These are phyloP conservation scores for Agaricales sp. DNA, from an alignment of 1,284 basidiomycete genomes.

Conservation along the genomic window DNA sequence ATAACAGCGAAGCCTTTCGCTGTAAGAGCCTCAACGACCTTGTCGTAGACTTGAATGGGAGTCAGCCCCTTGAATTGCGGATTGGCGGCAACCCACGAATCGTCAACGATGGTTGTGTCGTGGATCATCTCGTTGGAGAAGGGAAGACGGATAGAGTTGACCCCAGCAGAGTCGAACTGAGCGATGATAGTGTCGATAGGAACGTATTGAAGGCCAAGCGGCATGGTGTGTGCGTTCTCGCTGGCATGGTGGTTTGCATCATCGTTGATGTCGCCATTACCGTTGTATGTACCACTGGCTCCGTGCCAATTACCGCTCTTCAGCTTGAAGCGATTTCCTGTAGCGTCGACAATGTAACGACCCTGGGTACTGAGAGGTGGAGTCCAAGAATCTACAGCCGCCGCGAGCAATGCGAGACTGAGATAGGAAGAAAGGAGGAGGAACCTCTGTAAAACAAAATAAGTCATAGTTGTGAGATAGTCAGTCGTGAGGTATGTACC, in stretches of 20 bases:
- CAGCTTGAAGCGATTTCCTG: conserved; percentile 1
- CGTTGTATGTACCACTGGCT: background rate
- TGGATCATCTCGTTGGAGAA: background rate
- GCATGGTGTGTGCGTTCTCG: background rate
- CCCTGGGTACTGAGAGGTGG: background rate
- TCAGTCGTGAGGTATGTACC: background rate
- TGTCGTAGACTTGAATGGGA: background rate
- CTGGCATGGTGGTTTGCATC: background rate
- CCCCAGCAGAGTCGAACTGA: background rate
- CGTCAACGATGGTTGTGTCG: background rate
- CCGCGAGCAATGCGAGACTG: background rate
- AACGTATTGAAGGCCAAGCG: conserved; percentile 1
- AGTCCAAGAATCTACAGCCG: background rate
- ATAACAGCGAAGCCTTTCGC: background rate
- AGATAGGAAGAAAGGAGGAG: background rate
- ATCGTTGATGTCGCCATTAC: background rate
- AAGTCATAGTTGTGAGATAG: background rate
- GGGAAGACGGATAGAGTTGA: background rate
- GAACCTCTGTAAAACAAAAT: background rate
- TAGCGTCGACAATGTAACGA: background rate
- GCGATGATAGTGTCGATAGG: background rate
- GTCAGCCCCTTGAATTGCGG: conserved; percentile 1
- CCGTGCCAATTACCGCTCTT: background rate
- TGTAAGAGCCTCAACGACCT: background rate
- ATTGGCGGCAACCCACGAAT: background rate